Percentiles rank a stretch among this genome's conserved stretches.
Conservation (phyloP, 1,284 basidiomycete genomes). For the Laetiporus sulphureus region DNA sequence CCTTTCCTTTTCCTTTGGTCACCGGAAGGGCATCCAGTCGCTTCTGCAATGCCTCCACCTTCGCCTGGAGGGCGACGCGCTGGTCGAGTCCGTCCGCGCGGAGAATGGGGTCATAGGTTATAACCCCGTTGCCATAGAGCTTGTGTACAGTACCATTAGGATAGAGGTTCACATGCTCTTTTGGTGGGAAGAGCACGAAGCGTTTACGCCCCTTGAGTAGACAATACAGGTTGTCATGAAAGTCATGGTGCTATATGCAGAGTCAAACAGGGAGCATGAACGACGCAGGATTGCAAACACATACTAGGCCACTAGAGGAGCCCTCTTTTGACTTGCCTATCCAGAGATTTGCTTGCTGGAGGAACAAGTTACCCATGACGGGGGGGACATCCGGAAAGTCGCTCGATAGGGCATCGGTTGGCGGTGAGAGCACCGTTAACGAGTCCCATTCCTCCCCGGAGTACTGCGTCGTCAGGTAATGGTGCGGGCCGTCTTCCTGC, state of each 20-base stretch:
- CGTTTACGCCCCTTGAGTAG: slow-evolving; percentile 27
- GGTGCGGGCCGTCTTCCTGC: slow-evolving; percentile 16
- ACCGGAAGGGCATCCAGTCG: slow-evolving; percentile 18
- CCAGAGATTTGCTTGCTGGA: slow-evolving; percentile 30
- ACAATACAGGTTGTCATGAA: slow-evolving; percentile 30
- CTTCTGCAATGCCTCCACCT: slow-evolving; percentile 21
- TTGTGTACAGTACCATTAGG: slow-evolving; percentile 22
- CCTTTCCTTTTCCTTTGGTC: slow-evolving; percentile 15
- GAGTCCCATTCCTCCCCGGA: slow-evolving; percentile 22
- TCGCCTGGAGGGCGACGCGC: slow-evolving; percentile 20
- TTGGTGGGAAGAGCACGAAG: slow-evolving; percentile 28
- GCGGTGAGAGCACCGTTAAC: slow-evolving; percentile 25
- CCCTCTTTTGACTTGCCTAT: slow-evolving; percentile 24
- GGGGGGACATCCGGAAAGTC: slow-evolving; percentile 25
- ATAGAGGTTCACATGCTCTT: slow-evolving; percentile 20
- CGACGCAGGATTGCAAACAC: slow-evolving; percentile 1
- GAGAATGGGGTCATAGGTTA: slow-evolving; percentile 23
- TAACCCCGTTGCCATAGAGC: slow-evolving; percentile 24
- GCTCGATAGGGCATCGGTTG: slow-evolving; percentile 22
- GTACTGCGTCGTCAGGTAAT: slow-evolving; percentile 29
- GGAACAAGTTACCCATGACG: slow-evolving; percentile 26
- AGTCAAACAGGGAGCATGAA: neutral
- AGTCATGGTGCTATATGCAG: slow-evolving; percentile 25
- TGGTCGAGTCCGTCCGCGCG: slow-evolving; percentile 24
- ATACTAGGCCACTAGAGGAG: slow-evolving; percentile 26